Percentiles rank a stretch among this genome's conserved stretches.
Conservation (phyloP, 768 basidiomycete genomes). For the Piloderma croceum region DNA sequence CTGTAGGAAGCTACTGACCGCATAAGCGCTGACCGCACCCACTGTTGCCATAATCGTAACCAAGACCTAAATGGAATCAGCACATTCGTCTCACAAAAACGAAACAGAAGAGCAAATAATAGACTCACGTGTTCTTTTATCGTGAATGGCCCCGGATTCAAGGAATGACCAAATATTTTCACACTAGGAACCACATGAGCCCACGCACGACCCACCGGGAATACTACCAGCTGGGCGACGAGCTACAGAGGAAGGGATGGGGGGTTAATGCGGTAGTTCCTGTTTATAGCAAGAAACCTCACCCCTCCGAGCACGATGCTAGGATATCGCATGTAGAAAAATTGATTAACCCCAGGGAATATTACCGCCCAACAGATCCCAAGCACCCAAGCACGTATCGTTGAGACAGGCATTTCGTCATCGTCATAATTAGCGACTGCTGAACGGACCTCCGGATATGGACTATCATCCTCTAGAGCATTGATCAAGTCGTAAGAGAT, state of each 20-base stretch:
- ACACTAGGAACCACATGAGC: slow-evolving; percentile 53
- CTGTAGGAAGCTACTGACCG: no score
- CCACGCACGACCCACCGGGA: slow-evolving; percentile 64
- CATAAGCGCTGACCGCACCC: slow-evolving; percentile 58
- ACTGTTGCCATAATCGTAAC: slow-evolving; percentile 62
- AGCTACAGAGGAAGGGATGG: slow-evolving; percentile 29
- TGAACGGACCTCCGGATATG: slow-evolving; percentile 78
- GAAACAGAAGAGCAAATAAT: slow-evolving; percentile 11
- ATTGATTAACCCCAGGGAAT: slow-evolving; percentile 71
- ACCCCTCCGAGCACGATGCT: slow-evolving; percentile 42
- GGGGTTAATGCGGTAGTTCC: slow-evolving; percentile 8
- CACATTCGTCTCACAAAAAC: background rate
- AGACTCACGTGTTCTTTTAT: slow-evolving; percentile 64
- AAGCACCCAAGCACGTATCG: slow-evolving; percentile 55
- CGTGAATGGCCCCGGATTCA: slow-evolving; percentile 72
- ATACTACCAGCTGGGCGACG: slow-evolving; percentile 66
- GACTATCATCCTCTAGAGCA: slow-evolving; percentile 58
- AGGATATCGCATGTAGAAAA: slow-evolving; percentile 71
- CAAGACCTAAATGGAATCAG: slow-evolving; percentile 33
- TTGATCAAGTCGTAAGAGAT: no score
- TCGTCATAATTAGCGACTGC: slow-evolving; percentile 75
- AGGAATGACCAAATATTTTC: slow-evolving; percentile 49
- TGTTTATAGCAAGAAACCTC: slow-evolving; percentile 4
- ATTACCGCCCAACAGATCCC: slow-evolving; percentile 53
- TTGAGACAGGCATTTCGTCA: slow-evolving; percentile 52